Base-by-base conservation (phyloP, 2,329 filamentous ascomycete species). In the Zymoseptoria tritici region DNA sequence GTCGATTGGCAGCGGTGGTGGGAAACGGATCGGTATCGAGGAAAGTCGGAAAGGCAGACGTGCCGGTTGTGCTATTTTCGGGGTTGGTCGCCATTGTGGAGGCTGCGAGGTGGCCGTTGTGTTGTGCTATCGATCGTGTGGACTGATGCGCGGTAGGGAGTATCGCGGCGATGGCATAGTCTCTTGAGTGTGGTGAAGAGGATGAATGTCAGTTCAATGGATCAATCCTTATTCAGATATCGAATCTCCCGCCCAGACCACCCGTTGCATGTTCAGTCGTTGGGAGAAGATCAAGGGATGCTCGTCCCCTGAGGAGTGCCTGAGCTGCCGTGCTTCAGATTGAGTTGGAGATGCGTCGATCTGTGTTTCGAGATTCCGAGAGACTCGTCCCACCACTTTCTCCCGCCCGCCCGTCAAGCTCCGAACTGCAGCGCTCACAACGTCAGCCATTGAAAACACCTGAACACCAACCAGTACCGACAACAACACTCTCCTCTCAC, bases 31-130 rank as follows among this genome's bases (percentile, higher is more conserved):
- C 68, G 58, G 53, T 60, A 49, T 59, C 64, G 56, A 71, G 67
- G 64, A 71, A 71, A 49, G 66, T 66, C 13, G 68, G 68, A 53
- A 69, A 60, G 42, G 66, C 61, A 52, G 59, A 59, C 4, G 36
- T 46, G 36, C 36, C 36, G 36, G 36, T n/a, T 6, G 36, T 46
- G 36, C 11, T 46, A 46, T 46, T 46, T n/a, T 46, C 36, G 36
- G 36, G 36, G 16, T 46, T 46, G 36, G 36, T 46, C 36, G 36
- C 36, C 36, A 46, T 46, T 42, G 36, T 16, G 36, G 36, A 42
- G 24, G 59, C 5, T 13, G 13, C 13, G 36, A 46, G 36, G 13
- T 13, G 13, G 36, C 36, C 11, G 11, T 7, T 13, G 11, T n/a
- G 36, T 46, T 7, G 36, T 46, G 36, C 36, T 46, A 46, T 46